Evolutionary conservation across 129 eudicot genomes (phyloP), one percentile per base, ranked within the genome.

Genomic region (Flaveria linearis): DNA sequence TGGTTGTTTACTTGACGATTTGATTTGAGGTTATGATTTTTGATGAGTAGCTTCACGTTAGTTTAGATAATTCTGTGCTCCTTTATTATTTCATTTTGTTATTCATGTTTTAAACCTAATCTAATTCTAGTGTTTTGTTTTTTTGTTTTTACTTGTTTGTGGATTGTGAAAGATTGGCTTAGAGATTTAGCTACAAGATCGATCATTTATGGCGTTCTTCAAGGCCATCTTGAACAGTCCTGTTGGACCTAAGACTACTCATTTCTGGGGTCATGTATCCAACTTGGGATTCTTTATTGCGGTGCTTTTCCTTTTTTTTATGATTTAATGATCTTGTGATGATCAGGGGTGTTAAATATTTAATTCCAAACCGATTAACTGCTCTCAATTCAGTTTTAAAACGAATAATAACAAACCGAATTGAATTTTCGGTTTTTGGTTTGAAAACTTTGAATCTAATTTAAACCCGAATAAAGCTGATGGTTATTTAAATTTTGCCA

Each of bases 171-270:
- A 3, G 36, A 30, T 30, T 3, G 5, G 5, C 36, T 28, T 28
- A 28, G 0, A 28, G 36, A 30, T 30, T 30, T 30, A 30, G 36
- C 36, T 30, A 30, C 36, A 47, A 47, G 52, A 47, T 22, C 10
- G 64, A 71, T 51, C 45, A 71, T 10, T 57, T 12, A 72, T 72
- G 76, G 47, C 65, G 18, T 30, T 16, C 50, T 52, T 72, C 28
- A 11, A 50, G 12, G 76, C 76, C 1, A n/a, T 72, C 25, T 13
- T 72, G 0, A 72, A 72, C 51, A 72, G 76, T 33, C 76, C 76
- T 36, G 76, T 72, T 53, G 76, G 76, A 75, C 79, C 79, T 49
- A 75, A 75, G 79, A 75, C 79, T 3, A 75, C 79, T 75, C 79
- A 75, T 75, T 75, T 75, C 52, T 75, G 79, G 79, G 79, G 79